Evolutionary conservation across 2,329 filamentous ascomycete genomes (phyloP).

Genomic region (Ramichloridium luteum): DNA sequence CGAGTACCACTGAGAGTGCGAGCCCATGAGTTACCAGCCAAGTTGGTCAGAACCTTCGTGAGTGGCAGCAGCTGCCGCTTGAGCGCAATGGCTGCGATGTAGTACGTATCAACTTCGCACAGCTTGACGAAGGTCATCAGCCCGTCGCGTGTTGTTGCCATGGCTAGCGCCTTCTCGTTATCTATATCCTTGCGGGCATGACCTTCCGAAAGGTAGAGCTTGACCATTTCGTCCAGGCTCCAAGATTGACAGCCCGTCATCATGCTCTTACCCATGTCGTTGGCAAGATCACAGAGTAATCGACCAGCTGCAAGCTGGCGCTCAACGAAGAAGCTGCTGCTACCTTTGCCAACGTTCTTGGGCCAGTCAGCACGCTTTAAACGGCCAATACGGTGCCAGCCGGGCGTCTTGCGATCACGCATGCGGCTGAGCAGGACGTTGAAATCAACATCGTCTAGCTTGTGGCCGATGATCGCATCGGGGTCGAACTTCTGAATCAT

Average conservation of each 20-base stretch:
- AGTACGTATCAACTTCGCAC: slow-evolving; percentile 91
- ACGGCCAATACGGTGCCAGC: slow-evolving; percentile 88
- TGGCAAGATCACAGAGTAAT: slow-evolving; percentile 83
- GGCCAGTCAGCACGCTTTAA: slow-evolving; percentile 80
- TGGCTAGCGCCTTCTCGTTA: slow-evolving; percentile 73
- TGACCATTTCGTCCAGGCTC: slow-evolving; percentile 97
- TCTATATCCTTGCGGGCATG: slow-evolving; percentile 73
- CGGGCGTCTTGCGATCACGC: slow-evolving; percentile 78
- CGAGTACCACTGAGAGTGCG: slow-evolving; percentile 89
- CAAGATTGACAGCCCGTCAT: slow-evolving; percentile 98
- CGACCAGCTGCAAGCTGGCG: slow-evolving; percentile 80
- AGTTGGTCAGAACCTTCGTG: slow-evolving; percentile 88
- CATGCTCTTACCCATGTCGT: slow-evolving; percentile 91
- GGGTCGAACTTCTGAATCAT: slow-evolving; percentile 81
- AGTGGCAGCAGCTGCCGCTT: slow-evolving; percentile 84
- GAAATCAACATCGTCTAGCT: slow-evolving; percentile 95
- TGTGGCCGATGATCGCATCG: slow-evolving; percentile 85
- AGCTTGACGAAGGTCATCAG: slow-evolving; percentile 89
- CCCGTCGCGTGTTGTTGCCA: slow-evolving; percentile 66
- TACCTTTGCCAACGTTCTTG: slow-evolving; percentile 68
- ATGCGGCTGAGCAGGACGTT: slow-evolving; percentile 78
- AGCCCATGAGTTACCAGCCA: slow-evolving; percentile 97
- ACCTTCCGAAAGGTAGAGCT: slow-evolving; percentile 65
- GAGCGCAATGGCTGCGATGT: slow-evolving; percentile 80
- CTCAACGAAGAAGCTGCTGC: slow-evolving; percentile 85